Conservation (phyloP, 1,284 basidiomycete species). For the Rhodotorula sp. region DNA sequence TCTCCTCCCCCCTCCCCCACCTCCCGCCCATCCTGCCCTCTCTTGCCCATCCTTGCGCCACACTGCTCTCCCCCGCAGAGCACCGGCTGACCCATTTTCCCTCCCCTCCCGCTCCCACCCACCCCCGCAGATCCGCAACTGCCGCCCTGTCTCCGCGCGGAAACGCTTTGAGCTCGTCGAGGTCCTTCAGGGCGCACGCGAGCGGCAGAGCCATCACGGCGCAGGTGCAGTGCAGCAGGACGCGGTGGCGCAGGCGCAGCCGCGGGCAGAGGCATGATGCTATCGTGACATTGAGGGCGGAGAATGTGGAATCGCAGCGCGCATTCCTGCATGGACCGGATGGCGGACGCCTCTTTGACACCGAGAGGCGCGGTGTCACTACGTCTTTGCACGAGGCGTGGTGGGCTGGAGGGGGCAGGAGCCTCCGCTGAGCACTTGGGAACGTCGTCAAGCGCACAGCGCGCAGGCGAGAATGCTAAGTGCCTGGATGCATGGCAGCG, state of each 20-base stretch:
- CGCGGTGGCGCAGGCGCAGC: too few species aligned
- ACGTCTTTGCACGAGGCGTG: too few species aligned
- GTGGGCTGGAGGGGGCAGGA: too few species aligned
- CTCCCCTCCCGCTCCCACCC: background rate
- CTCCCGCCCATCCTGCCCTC: background rate
- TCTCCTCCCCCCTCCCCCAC: background rate
- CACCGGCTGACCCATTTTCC: background rate
- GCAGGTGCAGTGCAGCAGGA: background rate
- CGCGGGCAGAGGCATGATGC: background rate
- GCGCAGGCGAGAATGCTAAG: too few species aligned
- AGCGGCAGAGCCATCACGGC: conserved; percentile 16
- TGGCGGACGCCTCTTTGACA: too few species aligned
- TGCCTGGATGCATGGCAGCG: too few species aligned
- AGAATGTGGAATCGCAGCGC: background rate
- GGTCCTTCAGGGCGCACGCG: conserved; percentile 31
- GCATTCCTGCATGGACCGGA: too few species aligned
- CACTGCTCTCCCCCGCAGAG: background rate
- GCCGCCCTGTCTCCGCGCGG: conserved; percentile 41
- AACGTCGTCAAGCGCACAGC: too few species aligned
- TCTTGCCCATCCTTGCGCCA: background rate
- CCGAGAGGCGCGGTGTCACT: too few species aligned
- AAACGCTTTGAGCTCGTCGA: conserved; percentile 43
- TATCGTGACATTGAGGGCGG: too few species aligned
- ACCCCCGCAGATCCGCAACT: conserved; percentile 32
- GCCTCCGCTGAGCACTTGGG: too few species aligned